Base-by-base conservation (phyloP, 768 basidiomycete species). In the Xerocomus brunneocitrinus region DNA sequence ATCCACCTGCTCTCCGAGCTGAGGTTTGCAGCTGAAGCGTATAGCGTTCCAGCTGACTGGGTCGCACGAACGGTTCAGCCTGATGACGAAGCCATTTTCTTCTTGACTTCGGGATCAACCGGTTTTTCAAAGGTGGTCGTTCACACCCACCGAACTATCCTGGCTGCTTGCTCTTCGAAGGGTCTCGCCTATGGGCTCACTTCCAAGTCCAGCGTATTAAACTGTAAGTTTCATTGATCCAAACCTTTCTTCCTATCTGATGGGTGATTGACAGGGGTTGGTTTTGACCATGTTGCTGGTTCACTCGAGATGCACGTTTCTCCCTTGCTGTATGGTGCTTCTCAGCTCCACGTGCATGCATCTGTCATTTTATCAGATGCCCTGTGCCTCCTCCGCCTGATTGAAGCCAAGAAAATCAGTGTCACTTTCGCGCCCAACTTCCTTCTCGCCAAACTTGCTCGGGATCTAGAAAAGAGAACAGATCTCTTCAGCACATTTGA, bases 251-350 rank as follows among this genome's bases (percentile, higher is more conserved):
- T 9, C 9, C 9, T 2, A 39, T 36, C 9, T 47, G 19, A 60
- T 7, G 0, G 10, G 24, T 43, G 2, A 44, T 44, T 6, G 8
- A 28, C 24, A 66, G 65, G 65, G 74, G 73, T 76, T 44, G 71
- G 71, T 12, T 73, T 76, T 35, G 74, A 76, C 51, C 75, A 76
- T 43, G 74, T 75, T 52, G 75, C 75, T 3, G 71, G 70, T 19
- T 67, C 74, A 5, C 60, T 73, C 1, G 75, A 76, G 52, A 62
- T 73, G 47, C 72, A 74, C 47, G 53, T 75, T 1, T 60, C 73
- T 7, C 66, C 74, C 30, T 51, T 66, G 42, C 53, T 67, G 8
- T 65, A 65, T 27, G 71, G 70, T 2, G 55, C 59, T 1, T 56
- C 58, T 8, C 62, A 60, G 24, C 52, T 63, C 14, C 54, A 58